Conservation (phyloP, 768 basidiomycete genomes). For the Pholiota molesta region DNA sequence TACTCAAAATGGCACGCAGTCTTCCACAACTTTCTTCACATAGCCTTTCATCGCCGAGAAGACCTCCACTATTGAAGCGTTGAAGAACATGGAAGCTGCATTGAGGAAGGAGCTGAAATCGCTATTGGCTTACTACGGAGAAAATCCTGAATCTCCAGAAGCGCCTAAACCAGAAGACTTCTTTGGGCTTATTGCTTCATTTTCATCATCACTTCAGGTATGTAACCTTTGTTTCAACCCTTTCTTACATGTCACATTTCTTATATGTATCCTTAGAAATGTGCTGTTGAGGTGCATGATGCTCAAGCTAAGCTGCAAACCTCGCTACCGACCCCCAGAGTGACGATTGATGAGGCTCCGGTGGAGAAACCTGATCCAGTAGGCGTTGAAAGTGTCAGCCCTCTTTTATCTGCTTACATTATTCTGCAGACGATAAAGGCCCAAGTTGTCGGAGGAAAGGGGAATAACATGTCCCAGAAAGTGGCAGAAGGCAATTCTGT, state of each 20-base stretch:
- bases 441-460: conserved; percentile 26
- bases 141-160: conserved; percentile 64
- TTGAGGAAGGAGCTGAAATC: conserved; percentile 64
- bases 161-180: conserved; percentile 81
- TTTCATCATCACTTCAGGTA: conserved; percentile 75
- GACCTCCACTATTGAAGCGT: conserved; percentile 57
- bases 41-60: conserved; percentile 57
- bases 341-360: conserved; percentile 25
- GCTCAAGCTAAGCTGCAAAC: conserved; percentile 39
- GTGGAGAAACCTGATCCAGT: conserved; percentile 26
- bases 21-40: background rate
- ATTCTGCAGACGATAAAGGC: conserved; percentile 47
- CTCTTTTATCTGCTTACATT: conserved; percentile 12
- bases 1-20: background rate
- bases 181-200: conserved; percentile 74
- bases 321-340: conserved; percentile 23
- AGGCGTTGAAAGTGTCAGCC: background rate
- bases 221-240: conserved; percentile 14
- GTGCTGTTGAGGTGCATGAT: conserved; percentile 66
- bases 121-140: conserved; percentile 77
- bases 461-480: conserved; percentile 36
- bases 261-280: conserved; percentile 53
- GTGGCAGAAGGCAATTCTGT: conserved; percentile 54
- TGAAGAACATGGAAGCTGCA: conserved; percentile 59
- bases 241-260: background rate